These are phyloP conservation scores for Hericium erinaceus DNA, from an alignment of 768 basidiomycete species.

Conservation along the genomic window DNA sequence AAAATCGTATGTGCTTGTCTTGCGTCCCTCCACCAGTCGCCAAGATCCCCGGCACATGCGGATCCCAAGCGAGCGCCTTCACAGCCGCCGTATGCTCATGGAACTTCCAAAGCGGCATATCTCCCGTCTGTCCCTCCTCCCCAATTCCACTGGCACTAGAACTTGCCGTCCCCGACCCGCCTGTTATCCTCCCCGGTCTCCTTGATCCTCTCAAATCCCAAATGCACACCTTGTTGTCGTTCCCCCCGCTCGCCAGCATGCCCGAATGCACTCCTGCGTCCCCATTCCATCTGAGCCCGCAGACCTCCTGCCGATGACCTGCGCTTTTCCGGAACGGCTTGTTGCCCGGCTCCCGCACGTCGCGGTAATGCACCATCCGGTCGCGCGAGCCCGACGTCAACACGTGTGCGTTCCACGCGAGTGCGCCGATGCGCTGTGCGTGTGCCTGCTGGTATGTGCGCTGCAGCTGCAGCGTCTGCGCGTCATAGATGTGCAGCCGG, in stretches of 20 bases:
- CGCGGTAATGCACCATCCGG: conserved; percentile 83
- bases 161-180: conserved; percentile 16
- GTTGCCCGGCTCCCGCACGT: conserved; percentile 64
- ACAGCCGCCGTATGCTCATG: conserved; percentile 96
- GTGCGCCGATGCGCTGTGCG: conserved; percentile 79
- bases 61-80: conserved; percentile 97
- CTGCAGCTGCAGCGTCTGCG: conserved; percentile 58
- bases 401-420: conserved; percentile 89
- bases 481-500: conserved; percentile 89
- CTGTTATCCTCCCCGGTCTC: conserved; percentile 21
- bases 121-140: conserved; percentile 30
- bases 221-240: conserved; percentile 98
- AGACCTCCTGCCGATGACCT: conserved; percentile 89
- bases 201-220: conserved; percentile 80
- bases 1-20: conserved; percentile 95
- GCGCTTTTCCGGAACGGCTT: conserved; percentile 63
- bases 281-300: conserved; percentile 87
- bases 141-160: conserved; percentile 20
- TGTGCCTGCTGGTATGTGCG: conserved; percentile 85
- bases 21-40: conserved; percentile 98
- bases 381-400: conserved; percentile 89
- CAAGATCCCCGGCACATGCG: conserved; percentile 82
- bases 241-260: conserved; percentile 85
- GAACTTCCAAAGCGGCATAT: conserved; percentile 84
- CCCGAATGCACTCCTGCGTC: conserved; percentile 37